Evolutionary conservation across 2,329 filamentous ascomycete genomes (phyloP).

Genomic region (Cylindrodendrum hubeiense): DNA sequence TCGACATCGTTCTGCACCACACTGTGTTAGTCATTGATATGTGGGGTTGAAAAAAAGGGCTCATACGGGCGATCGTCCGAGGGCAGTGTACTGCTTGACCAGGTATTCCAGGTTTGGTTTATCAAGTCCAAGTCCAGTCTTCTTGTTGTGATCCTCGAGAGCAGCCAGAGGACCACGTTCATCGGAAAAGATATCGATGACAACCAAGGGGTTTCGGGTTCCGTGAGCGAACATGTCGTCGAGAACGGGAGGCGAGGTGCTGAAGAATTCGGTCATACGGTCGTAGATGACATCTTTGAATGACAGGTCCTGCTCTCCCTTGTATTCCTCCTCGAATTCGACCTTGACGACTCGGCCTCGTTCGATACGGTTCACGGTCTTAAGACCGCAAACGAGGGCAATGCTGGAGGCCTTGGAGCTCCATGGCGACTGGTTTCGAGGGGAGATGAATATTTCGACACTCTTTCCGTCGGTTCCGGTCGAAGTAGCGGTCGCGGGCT

Average conservation of each 20-base stretch:
- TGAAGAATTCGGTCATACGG: slow-evolving; percentile 93
- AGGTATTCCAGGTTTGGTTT: slow-evolving; percentile 92
- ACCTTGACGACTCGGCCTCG: slow-evolving; percentile 84
- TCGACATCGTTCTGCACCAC: slow-evolving; percentile 78
- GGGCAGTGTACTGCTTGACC: slow-evolving; percentile 68
- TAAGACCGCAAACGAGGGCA: slow-evolving; percentile 89
- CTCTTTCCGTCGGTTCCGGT: slow-evolving; percentile 56
- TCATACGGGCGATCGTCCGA: slow-evolving; percentile 69
- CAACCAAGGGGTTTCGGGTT: slow-evolving; percentile 72
- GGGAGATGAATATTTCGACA: slow-evolving; percentile 78
- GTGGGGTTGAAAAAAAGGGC: slow-evolving; percentile 25
- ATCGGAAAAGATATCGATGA: slow-evolving; percentile 79
- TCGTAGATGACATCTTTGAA: slow-evolving; percentile 84
- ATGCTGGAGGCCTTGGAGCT: slow-evolving; percentile 97
- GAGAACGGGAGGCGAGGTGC: slow-evolving; percentile 75
- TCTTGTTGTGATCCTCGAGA: slow-evolving; percentile 85
- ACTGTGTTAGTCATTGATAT: slow-evolving; percentile 35
- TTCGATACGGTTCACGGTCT: slow-evolving; percentile 83
- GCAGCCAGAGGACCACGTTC: slow-evolving; percentile 75
- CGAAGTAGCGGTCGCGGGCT: slow-evolving; percentile 41
- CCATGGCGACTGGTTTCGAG: slow-evolving; percentile 94
- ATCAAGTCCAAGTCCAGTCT: slow-evolving; percentile 88
- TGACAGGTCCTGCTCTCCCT: slow-evolving; percentile 61
- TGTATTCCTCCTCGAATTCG: slow-evolving; percentile 64
- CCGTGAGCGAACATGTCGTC: slow-evolving; percentile 83